Evolutionary conservation across 139 green algal species (phyloP).

Genomic region (Trebouxia sp.): DNA sequence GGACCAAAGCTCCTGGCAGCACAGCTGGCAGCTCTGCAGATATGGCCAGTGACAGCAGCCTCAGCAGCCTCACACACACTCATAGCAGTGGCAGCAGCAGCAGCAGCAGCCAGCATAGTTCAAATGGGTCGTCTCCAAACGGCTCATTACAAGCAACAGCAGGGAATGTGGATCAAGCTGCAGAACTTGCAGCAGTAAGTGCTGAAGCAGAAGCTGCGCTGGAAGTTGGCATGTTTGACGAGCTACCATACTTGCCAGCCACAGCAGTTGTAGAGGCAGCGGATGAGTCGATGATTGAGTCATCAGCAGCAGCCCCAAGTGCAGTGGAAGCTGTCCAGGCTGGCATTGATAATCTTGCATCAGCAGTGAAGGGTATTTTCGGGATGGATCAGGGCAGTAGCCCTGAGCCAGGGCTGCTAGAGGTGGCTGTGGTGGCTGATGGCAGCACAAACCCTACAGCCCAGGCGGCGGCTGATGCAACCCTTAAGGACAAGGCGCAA

Average conservation of each 20-base stretch:
- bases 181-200: not conserved
- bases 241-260: not conserved
- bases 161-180: not conserved
- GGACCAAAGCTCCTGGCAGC: not conserved
- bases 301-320: not conserved
- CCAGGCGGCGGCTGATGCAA: not conserved
- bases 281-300: not conserved
- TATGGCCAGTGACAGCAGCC: not conserved
- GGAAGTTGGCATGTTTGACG: not conserved
- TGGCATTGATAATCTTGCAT: not conserved
- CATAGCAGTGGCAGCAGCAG: not conserved
- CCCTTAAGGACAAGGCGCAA: not conserved
- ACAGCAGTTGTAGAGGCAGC: not conserved
- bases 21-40: not conserved
- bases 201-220: not conserved
- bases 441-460: not conserved
- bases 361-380: not conserved
- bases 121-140: not conserved
- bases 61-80: too few relatives aligned
- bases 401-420: not conserved
- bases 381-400: not conserved
- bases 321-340: not conserved
- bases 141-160: not conserved
- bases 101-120: not conserved
- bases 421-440: not conserved